Evolutionary conservation across 140 eudicot genomes (phyloP).

Genomic region (Flaveria floridana): DNA sequence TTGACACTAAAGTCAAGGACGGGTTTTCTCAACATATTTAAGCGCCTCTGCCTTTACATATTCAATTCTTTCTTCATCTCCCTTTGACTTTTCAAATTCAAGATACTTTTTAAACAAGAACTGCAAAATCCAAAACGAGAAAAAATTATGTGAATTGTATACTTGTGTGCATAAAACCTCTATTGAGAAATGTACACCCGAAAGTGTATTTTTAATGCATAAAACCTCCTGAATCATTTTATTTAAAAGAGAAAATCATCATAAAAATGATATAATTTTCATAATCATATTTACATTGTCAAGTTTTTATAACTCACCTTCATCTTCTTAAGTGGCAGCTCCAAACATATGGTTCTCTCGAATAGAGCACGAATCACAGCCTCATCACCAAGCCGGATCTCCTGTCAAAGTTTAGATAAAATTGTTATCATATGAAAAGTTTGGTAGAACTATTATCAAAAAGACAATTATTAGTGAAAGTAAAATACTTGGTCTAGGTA

Average conservation of each 20-base stretch:
- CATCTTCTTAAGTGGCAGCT: slow-evolving; percentile 70
- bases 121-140: slow-evolving; percentile 43
- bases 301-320: slow-evolving; percentile 42
- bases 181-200: no score
- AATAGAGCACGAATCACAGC: slow-evolving; percentile 77
- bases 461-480: background rate
- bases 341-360: slow-evolving; percentile 79
- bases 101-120: slow-evolving; percentile 75
- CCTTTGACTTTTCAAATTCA: slow-evolving; percentile 67
- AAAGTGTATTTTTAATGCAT: background rate
- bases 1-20: slow-evolving; percentile 12
- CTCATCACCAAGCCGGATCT: slow-evolving; percentile 70
- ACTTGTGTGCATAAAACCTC: no score
- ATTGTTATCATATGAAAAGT: background rate
- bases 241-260: background rate
- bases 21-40: slow-evolving; percentile 57
- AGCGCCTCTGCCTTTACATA: slow-evolving; percentile 70
- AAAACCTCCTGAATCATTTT: background rate
- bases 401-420: slow-evolving; percentile 40
- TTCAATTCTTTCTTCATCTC: slow-evolving; percentile 68
- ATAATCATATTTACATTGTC: background rate
- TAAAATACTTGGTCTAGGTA: slow-evolving; percentile 74
- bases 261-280: background rate
- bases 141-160: background rate
- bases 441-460: background rate